Evolutionary conservation across 2,329 filamentous ascomycete genomes (phyloP).

Genomic region (Colletotrichum higginsianum): DNA sequence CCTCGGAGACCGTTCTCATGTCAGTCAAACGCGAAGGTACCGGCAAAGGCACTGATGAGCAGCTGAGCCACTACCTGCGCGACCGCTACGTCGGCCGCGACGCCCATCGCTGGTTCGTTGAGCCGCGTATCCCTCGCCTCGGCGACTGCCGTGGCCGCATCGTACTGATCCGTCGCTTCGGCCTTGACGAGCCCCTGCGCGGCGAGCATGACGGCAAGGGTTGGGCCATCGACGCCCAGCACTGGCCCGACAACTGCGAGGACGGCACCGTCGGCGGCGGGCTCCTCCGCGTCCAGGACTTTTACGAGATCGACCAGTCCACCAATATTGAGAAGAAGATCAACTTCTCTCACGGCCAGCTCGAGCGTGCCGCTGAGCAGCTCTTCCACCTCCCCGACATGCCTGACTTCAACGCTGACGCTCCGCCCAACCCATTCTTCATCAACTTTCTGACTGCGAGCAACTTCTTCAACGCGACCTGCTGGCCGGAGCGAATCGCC

Average conservation of each 20-base stretch:
- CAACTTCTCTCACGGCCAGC: constrained; percentile 78
- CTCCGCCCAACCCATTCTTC: constrained; percentile 74
- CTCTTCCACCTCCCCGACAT: constrained; percentile 59
- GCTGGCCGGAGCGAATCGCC: constrained; percentile 95
- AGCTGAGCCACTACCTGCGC: constrained; percentile 81
- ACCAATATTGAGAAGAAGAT: constrained; percentile 88
- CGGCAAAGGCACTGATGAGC: constrained; percentile 83
- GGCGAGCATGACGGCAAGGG: constrained; percentile 65
- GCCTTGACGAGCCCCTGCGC: constrained; percentile 69
- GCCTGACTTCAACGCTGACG: constrained; percentile 45
- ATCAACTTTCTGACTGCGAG: constrained; percentile 92
- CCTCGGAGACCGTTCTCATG: constrained; percentile 86
- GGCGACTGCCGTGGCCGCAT: constrained; percentile 86
- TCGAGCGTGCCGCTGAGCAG: constrained; percentile 77
- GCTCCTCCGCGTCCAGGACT: constrained; percentile 90
- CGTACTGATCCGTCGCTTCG: constrained; percentile 87
- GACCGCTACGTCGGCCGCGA: constrained; percentile 76
- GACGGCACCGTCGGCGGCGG: constrained; percentile 80
- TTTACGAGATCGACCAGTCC: constrained; percentile 87
- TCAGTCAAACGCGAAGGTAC: constrained; percentile 93
- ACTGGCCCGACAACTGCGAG: constrained; percentile 91
- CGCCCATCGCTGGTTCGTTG: constrained; percentile 79
- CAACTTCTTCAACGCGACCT: constrained; percentile 93
- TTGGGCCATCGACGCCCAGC: constrained; percentile 73
- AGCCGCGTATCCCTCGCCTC: constrained; percentile 82